These are phyloP conservation scores for Pleoardoris graminearum DNA, from an alignment of 2,329 filamentous ascomycete genomes.

Conservation along the genomic window DNA sequence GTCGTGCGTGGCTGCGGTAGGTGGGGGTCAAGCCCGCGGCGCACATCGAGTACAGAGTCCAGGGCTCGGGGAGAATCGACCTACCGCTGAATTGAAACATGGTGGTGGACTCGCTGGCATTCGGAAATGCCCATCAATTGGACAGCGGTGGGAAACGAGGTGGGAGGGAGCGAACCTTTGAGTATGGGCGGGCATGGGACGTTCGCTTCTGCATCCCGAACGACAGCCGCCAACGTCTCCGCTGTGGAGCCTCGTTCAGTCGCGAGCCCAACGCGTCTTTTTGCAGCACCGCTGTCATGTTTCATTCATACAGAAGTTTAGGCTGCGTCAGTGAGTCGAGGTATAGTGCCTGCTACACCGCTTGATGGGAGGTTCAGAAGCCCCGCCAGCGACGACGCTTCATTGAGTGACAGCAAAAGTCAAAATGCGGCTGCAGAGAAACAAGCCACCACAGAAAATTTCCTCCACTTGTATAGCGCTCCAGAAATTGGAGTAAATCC, in stretches of 20 bases:
- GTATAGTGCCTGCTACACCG: too few relatives aligned
- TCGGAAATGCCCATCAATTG: slow-evolving; percentile 7
- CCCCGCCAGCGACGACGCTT: too few relatives aligned
- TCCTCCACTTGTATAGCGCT: too few relatives aligned
- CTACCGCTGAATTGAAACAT: slow-evolving; percentile 47
- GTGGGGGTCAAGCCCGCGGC: slow-evolving; percentile 5
- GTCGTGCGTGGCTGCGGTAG: slow-evolving; percentile 15
- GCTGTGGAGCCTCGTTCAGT: neutral
- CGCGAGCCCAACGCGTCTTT: neutral
- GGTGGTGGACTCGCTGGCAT: slow-evolving; percentile 10
- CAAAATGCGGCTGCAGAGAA: too few relatives aligned
- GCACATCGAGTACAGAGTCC: slow-evolving; percentile 1
- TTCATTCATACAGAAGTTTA: neutral
- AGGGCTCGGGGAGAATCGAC: slow-evolving; percentile 16
- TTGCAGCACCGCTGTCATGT: neutral
- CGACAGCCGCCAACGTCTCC: slow-evolving; percentile 9
- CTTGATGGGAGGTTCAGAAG: too few relatives aligned
- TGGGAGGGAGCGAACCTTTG: slow-evolving; percentile 1
- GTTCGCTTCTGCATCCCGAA: slow-evolving; percentile 4
- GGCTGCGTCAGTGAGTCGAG: neutral
- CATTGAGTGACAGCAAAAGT: too few relatives aligned
- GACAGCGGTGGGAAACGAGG: neutral
- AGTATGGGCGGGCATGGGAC: neutral
- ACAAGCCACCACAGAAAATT: too few relatives aligned
- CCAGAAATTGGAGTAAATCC: too few relatives aligned